phyloP scores from a whole-genome alignment of 139 green algal genomes.

The Chlorella sp. region DNA sequence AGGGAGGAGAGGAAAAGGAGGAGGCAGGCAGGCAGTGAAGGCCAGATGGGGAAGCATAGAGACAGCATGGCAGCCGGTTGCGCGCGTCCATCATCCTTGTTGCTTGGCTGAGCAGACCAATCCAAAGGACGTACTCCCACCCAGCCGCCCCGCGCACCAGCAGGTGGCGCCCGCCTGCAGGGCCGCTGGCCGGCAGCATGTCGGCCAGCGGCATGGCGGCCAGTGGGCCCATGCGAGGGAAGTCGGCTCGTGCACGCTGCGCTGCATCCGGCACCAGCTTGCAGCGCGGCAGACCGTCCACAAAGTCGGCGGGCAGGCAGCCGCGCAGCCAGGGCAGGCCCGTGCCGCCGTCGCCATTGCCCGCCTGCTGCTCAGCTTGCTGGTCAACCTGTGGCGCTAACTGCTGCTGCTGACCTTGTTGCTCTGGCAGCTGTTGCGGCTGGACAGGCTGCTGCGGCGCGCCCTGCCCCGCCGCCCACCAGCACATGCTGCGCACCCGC shows the following conservation, averaged over 20 bases:
- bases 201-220: neutral
- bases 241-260: neutral
- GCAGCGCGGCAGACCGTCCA: slow-evolving; percentile 11
- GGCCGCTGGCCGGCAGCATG: neutral
- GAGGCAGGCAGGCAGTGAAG: neutral
- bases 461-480: neutral
- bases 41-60: neutral
- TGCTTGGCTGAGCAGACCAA: too few species aligned
- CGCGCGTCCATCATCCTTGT: too few species aligned
- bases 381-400: neutral
- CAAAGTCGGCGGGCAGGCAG: slow-evolving; percentile 11
- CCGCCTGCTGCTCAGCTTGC: neutral
- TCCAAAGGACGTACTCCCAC: neutral
- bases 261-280: neutral
- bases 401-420: slow-evolving; percentile 12
- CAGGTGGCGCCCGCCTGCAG: neutral
- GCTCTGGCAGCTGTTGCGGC: slow-evolving; percentile 1
- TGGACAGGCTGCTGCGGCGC: neutral
- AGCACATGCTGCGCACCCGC: neutral
- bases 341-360: neutral
- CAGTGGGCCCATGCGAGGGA: slow-evolving; percentile 12
- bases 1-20: neutral
- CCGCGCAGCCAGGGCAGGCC: slow-evolving; percentile 15
- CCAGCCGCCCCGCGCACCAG: slow-evolving; percentile 4
- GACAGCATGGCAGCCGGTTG: too few species aligned